Evolutionary conservation across 495 filamentous ascomycete species (phyloP), one percentile per base, ranked within the genome.

Genomic region (Hypoxylon crocopeplum): DNA sequence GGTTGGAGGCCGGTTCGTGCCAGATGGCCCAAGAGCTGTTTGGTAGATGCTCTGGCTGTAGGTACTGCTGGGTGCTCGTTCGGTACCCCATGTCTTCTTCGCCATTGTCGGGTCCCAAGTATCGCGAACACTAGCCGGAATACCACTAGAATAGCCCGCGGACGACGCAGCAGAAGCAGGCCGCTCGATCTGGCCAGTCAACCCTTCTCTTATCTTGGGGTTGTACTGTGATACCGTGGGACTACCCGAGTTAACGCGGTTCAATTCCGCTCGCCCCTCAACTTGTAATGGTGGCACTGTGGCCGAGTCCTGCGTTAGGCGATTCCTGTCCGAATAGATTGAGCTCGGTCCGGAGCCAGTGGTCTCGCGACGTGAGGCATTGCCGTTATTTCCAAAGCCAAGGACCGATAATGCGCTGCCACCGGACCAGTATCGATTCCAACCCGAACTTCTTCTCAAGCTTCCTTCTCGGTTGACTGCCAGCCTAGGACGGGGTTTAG

Each of bases 121-220:
- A 10, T 82, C 76, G 19, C 81, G 75, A 15, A 82, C 72, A 20
- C 82, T 81, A 10, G 78, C 72, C 1, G 83, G 79, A 36, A 85
- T 78, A 22, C 82, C 81, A 57, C 81, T 83, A 5, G 83, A 84
- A 54, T 84, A 86, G 0, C 82, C 83, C 4, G 84, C 85, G 10
- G 71, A 59, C 4, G 81, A 73, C 7, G 57, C 17, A 10, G 17
- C 36, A 58, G 82, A 88, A 6, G 80, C 64, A 4, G 83, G 80
- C 21, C 82, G 82, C 50, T 86, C 86, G 42, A 89, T 87, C 17
- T 82, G 79, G 8, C 82, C 88, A 7, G 82, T 78, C 70, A 88
- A 81, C 25, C 80, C 82, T 52, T 88, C 76, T 5, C 75, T 75
- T 15, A 87, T 72, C 10, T 69, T 75, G 1, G 60, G 47, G 17